Conservation (phyloP, 495 filamentous ascomycete species). For the Rusavskia elegans region DNA sequence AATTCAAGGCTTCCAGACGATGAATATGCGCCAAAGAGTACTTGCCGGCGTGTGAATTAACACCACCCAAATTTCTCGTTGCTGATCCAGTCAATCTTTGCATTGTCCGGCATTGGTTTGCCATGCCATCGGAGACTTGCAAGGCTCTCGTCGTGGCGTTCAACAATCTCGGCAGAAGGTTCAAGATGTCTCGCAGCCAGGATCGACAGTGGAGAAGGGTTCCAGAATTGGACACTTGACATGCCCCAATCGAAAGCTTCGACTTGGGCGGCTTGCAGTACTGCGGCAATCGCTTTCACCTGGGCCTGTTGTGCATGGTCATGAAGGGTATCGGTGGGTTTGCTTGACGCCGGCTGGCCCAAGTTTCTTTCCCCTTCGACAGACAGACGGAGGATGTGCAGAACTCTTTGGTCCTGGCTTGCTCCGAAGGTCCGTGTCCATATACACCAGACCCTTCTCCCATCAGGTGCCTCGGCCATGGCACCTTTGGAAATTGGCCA, state of each 20-base stretch:
- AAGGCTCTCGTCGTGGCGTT: conserved; percentile 49
- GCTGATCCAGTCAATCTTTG: conserved; percentile 62
- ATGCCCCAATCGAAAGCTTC: conserved; percentile 44
- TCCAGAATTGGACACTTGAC: conserved; percentile 47
- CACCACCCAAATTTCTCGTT: conserved; percentile 97
- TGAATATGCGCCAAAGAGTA: conserved; percentile 3
- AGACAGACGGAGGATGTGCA: conserved; percentile 67
- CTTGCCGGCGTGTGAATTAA: conserved; percentile 23
- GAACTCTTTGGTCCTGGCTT: conserved; percentile 40
- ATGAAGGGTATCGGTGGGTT: not conserved
- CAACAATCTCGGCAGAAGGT: conserved; percentile 29
- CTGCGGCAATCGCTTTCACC: conserved; percentile 29
- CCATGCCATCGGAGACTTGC: conserved; percentile 49
- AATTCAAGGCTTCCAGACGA: conserved; percentile 40
- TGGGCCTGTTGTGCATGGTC: conserved; percentile 15
- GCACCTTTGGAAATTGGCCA: conserved; percentile 53
- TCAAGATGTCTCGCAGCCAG: conserved; percentile 43
- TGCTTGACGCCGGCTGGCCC: conserved; percentile 11
- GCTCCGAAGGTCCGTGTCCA: conserved; percentile 65
- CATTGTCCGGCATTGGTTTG: conserved; percentile 25
- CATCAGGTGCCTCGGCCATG: conserved; percentile 34
- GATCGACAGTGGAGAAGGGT: conserved; percentile 38
- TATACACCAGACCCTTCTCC: conserved; percentile 53
- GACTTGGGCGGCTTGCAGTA: conserved; percentile 36
- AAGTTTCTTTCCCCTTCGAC: conserved; percentile 40